Evolutionary conservation across 805 yeast species (phyloP).

Genomic region (Cyberlindnera lachancei): DNA sequence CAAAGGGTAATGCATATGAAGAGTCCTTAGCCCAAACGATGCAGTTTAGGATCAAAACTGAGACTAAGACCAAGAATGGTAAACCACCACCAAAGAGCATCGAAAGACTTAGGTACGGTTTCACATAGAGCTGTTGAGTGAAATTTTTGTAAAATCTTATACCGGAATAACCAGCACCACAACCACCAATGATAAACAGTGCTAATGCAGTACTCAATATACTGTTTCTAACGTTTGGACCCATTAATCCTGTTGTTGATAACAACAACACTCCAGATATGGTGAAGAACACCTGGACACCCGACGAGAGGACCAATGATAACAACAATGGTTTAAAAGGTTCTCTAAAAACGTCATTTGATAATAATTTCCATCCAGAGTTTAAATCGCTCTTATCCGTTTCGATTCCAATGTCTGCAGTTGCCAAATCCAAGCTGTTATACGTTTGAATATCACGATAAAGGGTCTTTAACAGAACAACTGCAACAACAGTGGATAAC

Average conservation of each 20-base stretch:
- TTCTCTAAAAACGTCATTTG: slow-evolving; percentile 44
- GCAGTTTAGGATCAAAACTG: slow-evolving; percentile 50
- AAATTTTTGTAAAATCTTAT: slow-evolving; percentile 54
- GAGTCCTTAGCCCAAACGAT: slow-evolving; percentile 74
- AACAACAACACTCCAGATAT: slow-evolving; percentile 52
- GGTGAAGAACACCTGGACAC: slow-evolving; percentile 65
- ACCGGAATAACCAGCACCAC: slow-evolving; percentile 68
- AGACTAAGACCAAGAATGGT: slow-evolving; percentile 40
- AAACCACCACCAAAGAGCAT: slow-evolving; percentile 40
- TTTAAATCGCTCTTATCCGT: slow-evolving; percentile 22
- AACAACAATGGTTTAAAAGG: slow-evolving; percentile 45
- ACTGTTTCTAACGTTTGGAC: slow-evolving; percentile 63
- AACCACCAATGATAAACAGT: slow-evolving; percentile 62
- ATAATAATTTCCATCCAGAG: slow-evolving; percentile 47
- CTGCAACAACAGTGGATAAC: slow-evolving; percentile 56
- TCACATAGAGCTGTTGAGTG: slow-evolving; percentile 26
- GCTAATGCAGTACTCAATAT: slow-evolving; percentile 52
- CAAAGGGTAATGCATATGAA: slow-evolving; percentile 71
- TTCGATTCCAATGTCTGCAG: slow-evolving; percentile 19
- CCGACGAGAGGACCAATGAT: slow-evolving; percentile 59
- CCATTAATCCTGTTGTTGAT: slow-evolving; percentile 50
- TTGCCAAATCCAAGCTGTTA: slow-evolving; percentile 21
- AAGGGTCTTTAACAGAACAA: slow-evolving; percentile 51
- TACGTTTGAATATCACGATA: slow-evolving; percentile 39
- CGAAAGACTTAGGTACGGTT: slow-evolving; percentile 20